These are phyloP conservation scores for Tulasnella sp. DNA, from an alignment of 768 basidiomycete genomes.

Conservation along the genomic window DNA sequence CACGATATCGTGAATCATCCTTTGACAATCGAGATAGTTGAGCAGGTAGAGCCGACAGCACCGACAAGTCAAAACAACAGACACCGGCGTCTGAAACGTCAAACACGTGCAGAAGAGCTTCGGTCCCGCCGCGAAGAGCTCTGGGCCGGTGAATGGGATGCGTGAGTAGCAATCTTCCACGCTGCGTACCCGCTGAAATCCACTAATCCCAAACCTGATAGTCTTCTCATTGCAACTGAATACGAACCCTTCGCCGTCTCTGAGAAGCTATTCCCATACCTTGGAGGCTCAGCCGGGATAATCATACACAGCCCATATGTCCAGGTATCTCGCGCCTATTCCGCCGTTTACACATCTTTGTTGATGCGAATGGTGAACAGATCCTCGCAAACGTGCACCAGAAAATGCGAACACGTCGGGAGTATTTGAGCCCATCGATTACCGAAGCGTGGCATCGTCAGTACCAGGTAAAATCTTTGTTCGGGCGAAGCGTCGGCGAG, in stretches of 20 bases:
- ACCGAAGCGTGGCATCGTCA: conserved; percentile 79
- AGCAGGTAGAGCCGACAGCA: neutral
- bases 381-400: conserved; percentile 65
- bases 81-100: conserved; percentile 61
- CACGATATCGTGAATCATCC: too few species aligned
- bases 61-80: conserved; percentile 32
- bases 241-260: conserved; percentile 78
- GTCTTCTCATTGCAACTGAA: conserved; percentile 67
- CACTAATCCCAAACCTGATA: conserved; percentile 23
- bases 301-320: conserved; percentile 76
- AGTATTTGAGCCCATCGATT: conserved; percentile 64
- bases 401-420: conserved; percentile 49
- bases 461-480: conserved; percentile 53
- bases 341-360: too few species aligned
- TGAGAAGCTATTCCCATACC: conserved; percentile 55
- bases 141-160: conserved; percentile 80
- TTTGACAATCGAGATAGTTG: too few species aligned
- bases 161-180: conserved; percentile 34
- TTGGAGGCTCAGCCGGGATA: conserved; percentile 76
- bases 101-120: conserved; percentile 50
- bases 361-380: conserved; percentile 30
- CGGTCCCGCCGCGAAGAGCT: conserved; percentile 60
- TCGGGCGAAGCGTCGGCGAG: neutral
- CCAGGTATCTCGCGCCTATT: conserved; percentile 38
- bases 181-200: neutral